phyloP scores from a whole-genome alignment of 2,329 filamentous ascomycete genomes.

The Ceratocystis destructans region DNA sequence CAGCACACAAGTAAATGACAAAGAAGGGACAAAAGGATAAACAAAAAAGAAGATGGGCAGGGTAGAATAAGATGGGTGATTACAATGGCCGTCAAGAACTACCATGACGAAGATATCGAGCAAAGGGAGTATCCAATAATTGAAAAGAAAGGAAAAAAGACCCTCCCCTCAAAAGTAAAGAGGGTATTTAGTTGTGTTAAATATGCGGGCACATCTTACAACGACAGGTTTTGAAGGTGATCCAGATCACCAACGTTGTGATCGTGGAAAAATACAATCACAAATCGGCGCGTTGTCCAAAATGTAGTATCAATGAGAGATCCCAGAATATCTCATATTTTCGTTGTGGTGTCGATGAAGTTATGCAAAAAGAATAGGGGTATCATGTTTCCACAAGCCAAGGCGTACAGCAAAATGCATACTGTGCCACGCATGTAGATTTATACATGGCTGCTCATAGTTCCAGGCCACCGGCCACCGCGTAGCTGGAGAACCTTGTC shows the following conservation, averaged over 20 bases:
- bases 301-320: not conserved
- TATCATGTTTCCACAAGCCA: not conserved
- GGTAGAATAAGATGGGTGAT: slow-evolving; percentile 1
- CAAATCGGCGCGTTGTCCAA: not conserved
- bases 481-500: slow-evolving; percentile 11
- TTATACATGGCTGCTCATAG: slow-evolving; percentile 3
- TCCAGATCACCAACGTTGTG: no score
- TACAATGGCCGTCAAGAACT: slow-evolving; percentile 9
- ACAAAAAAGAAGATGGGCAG: not conserved
- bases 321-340: not conserved
- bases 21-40: not conserved
- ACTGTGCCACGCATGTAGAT: not conserved
- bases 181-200: not conserved
- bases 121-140: slow-evolving; percentile 7
- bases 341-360: not conserved
- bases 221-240: no score
- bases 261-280: not conserved
- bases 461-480: slow-evolving; percentile 11
- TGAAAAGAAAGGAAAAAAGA: not conserved
- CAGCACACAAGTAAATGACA: slow-evolving; percentile 17
- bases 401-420: not conserved
- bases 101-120: slow-evolving; percentile 11
- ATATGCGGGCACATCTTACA: not conserved
- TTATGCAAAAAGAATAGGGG: not conserved
- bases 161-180: no score